phyloP scores from a whole-genome alignment of 2,329 filamentous ascomycete species.

The Trichoderma atroviride region DNA sequence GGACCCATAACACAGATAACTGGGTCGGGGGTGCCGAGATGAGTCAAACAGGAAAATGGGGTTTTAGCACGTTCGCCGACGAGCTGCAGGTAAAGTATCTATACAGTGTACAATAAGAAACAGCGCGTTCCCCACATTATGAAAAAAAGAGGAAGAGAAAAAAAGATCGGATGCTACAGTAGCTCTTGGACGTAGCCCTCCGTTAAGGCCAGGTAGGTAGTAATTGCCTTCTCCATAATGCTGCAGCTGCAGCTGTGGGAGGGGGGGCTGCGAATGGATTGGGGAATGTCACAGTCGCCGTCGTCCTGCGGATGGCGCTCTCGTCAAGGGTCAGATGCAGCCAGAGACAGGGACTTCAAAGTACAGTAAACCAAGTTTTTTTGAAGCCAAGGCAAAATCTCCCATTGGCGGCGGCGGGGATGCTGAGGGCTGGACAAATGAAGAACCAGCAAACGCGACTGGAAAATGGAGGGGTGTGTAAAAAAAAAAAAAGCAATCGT shows the following conservation, averaged over 20 bases:
- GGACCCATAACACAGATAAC: conserved; percentile 11
- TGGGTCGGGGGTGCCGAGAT: conserved; percentile 26
- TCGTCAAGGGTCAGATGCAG: conserved; percentile 1
- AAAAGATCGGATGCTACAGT: conserved; percentile 13
- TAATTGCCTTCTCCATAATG: conserved; percentile 5
- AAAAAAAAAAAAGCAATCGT: background rate
- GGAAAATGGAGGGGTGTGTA: conserved; percentile 3
- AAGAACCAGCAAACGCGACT: background rate
- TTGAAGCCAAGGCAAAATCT: conserved; percentile 15
- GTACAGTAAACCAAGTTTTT: background rate
- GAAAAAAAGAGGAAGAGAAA: background rate
- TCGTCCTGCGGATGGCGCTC: background rate
- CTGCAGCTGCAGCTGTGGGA: conserved; percentile 7
- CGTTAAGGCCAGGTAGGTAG: background rate
- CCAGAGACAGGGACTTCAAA: background rate
- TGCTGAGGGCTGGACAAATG: background rate
- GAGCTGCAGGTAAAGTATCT: conserved; percentile 12
- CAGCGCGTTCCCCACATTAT: background rate
- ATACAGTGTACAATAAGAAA: conserved; percentile 5
- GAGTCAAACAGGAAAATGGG: conserved; percentile 24
- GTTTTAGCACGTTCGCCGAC: conserved; percentile 12
- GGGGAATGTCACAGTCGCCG: conserved; percentile 13
- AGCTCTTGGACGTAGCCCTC: background rate
- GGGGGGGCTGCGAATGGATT: background rate
- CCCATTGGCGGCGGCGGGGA: conserved; percentile 11